Conservation (phyloP, 306 rosid species). For the Prunus salicina region DNA sequence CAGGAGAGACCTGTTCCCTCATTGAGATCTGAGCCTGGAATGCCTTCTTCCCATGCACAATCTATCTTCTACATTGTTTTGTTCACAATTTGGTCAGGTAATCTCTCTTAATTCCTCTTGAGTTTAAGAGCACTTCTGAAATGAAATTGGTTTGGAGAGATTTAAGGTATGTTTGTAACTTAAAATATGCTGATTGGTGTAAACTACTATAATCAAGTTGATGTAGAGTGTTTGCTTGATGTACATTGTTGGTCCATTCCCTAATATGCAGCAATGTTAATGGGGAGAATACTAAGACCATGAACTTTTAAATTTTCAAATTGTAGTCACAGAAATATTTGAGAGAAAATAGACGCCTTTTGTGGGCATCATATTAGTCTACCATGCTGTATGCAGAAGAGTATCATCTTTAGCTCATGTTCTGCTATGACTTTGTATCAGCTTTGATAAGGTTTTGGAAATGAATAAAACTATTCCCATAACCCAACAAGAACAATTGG, state of each 20-base stretch:
- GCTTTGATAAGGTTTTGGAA: neutral
- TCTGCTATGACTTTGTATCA: neutral
- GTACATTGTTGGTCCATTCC: neutral
- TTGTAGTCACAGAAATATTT: neutral
- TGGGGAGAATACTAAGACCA: neutral
- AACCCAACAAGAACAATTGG: neutral
- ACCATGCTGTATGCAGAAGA: neutral
- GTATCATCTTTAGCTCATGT: neutral
- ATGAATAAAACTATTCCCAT: too few relatives aligned
- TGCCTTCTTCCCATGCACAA: slow-evolving; percentile 94
- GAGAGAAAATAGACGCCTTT: neutral
- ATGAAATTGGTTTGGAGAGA: slow-evolving; percentile 2
- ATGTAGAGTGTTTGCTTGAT: neutral
- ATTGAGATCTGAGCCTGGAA: slow-evolving; percentile 79
- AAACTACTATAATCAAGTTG: neutral
- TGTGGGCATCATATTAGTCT: neutral
- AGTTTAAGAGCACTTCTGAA: neutral
- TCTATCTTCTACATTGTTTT: slow-evolving; percentile 60
- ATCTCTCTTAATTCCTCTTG: slow-evolving; percentile 28
- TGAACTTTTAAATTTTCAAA: neutral
- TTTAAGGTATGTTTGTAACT: neutral
- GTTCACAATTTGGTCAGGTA: slow-evolving; percentile 60
- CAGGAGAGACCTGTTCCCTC: slow-evolving; percentile 76
- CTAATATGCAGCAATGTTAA: neutral
- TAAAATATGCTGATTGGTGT: neutral